Conservation (phyloP, 2,329 filamentous ascomycete species). For the Beauveria rudraprayagi region DNA sequence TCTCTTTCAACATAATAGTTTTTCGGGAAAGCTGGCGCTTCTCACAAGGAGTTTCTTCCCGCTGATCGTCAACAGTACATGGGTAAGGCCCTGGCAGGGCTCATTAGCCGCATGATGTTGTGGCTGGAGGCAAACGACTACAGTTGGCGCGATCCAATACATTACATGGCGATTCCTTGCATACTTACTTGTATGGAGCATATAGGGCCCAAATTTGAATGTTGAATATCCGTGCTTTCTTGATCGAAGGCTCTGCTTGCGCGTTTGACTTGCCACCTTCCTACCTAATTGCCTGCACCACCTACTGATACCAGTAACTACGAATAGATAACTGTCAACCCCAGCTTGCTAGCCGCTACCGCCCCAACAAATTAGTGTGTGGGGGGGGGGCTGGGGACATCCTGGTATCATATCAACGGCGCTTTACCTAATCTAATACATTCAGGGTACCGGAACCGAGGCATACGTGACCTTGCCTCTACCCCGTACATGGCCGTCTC, state of each 20-base stretch:
- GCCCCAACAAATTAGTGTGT: not conserved
- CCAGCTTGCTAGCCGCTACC: no score
- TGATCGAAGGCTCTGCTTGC: not conserved
- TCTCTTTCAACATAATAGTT: not conserved
- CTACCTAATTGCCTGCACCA: no score
- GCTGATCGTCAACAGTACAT: no score
- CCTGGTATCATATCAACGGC: not conserved
- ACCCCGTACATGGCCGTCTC: not conserved
- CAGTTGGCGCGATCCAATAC: not conserved
- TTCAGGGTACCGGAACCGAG: constrained; percentile 7
- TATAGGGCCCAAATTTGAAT: not conserved
- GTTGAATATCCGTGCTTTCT: not conserved
- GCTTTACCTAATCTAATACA: constrained; percentile 4
- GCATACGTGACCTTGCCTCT: not conserved
- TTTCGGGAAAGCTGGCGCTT: not conserved
- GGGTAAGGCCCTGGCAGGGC: not conserved
- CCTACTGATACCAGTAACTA: no score
- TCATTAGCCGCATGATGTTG: not conserved
- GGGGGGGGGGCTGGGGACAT: not conserved
- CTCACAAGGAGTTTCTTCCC: no score
- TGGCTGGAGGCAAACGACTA: not conserved
- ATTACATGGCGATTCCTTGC: not conserved
- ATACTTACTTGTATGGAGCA: not conserved
- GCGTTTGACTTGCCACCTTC: no score
- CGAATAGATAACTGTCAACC: no score